Evolutionary conservation across 2,329 filamentous ascomycete species (phyloP), one percentile per base, ranked within the genome.

Genomic region (Penicillium sp.): DNA sequence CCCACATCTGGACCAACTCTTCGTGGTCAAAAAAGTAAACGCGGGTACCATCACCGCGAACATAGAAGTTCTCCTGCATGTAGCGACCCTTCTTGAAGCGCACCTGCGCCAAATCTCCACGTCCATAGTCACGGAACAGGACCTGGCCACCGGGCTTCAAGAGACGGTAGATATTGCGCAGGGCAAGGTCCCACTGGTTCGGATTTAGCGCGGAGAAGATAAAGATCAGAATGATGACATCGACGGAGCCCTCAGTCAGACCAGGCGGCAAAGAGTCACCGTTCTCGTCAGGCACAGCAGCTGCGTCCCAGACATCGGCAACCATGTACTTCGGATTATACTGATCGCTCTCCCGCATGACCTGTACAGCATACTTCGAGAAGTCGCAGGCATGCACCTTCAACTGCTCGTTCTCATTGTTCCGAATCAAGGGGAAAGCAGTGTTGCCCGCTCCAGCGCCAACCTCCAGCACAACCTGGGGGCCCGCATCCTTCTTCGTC

Each of bases 1-100:
- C 80, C 93, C 93, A 97, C 56, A 97, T 93, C 42, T 82, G 73
- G 51, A 83, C 81, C 51, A 99, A 78, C 76, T 99, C 88, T 31
- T 92, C 87, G 72, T 86, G 82, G 54, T 97, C 93, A 69, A 99
- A 99, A 75, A 99, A 99, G 75, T 97, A 99, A 0, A 99, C 94
- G 6, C 94, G 84, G 4, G 94, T 99, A 1, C 94, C 94, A 73
- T 99, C 94, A 1, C 94, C 94, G 31, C 94, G 82, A 43, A 97
- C 89, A 72, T 99, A 99, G 68, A 99, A 99, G 70, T 97, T 99
- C 75, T 97, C 94, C 53, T 92, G 90, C 69, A 99, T 82, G 69
- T 93, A 97, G 40, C 94, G 83, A 12, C 91, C 91, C 77, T 96
- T 97, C 77, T 94, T 96, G 79, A 99, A 97, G 56, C 94, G 85